Base-by-base conservation (phyloP, 768 basidiomycete species). In the Tulasnella calospora region DNA sequence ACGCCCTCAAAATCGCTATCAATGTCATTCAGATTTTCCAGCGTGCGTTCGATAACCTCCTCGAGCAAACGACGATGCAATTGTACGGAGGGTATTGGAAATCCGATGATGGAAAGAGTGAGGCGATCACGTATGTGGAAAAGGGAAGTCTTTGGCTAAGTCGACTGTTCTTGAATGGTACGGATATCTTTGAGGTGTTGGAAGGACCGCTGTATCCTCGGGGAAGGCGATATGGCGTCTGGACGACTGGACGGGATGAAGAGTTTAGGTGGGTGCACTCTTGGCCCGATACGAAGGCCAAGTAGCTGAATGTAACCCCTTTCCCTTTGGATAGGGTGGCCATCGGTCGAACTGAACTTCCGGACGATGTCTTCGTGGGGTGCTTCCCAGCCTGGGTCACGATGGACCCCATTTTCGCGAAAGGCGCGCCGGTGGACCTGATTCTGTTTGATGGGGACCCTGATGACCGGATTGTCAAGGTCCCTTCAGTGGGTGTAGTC, bases 31-130 rank as follows among this genome's bases (percentile, higher is more conserved):
- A 81, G 38, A 79, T 82, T 33, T 78, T 83, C 69, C 83, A 84
- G 46, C 81, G 83, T 1, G 82, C 81, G 38, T 81, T 84, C 55
- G 83, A 84, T 61, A 10, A 36, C 6, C 35, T 76, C 38, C 73
- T 80, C 0, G 79, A 71, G 23, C 80, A 81, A 27, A 19, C 41
- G 0, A 80, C 81, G 0, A 41, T 27, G 17, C 33, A 70, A 17
- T 79, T 83, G 23, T 84, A 82, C 61, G 82, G 61, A 2, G 83
- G 84, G 4, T 51, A 67, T 5, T 84, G 83, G 83, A 19, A 13
- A 23, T 75, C 74, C 40, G 76, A 77, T 5, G 40, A 40, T 7
- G 75, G 73, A 36, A 79, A 74, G 33, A 77, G 75, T 21, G 79
- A 73, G 38, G 36, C 46, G 10, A 81, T 80, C 15, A 73, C 33